phyloP scores from a whole-genome alignment of 768 basidiomycete species.

The Crassisporium funariophilum region DNA sequence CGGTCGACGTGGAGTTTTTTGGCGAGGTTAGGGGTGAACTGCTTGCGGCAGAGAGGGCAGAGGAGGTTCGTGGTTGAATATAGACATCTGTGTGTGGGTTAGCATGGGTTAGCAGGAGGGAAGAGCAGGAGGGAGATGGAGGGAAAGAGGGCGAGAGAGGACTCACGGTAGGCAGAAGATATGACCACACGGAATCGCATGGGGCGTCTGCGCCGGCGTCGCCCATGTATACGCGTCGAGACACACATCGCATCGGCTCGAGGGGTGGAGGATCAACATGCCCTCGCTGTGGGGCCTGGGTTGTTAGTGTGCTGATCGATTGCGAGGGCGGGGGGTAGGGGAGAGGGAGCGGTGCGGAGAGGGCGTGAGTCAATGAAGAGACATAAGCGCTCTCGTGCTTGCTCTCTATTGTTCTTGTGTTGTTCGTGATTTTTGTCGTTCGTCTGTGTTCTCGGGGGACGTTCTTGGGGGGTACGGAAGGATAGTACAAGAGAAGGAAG shows the following conservation, averaged over 20 bases:
- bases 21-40: conserved; percentile 55
- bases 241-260: conserved; percentile 78
- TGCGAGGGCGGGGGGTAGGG: too few relatives aligned
- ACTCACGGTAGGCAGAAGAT: conserved; percentile 72
- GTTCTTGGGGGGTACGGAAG: too few relatives aligned
- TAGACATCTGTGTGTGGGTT: conserved; percentile 49
- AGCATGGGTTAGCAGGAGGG: neutral
- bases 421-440: too few relatives aligned
- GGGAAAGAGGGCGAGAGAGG: neutral
- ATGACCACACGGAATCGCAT: conserved; percentile 78
- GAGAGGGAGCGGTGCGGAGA: too few relatives aligned
- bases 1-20: conserved; percentile 71
- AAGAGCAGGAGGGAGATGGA: too few relatives aligned
- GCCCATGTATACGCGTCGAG: conserved; percentile 63
- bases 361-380: too few relatives aligned
- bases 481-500: too few relatives aligned
- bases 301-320: too few relatives aligned
- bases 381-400: too few relatives aligned
- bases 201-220: conserved; percentile 52
- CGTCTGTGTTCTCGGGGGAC: too few relatives aligned
- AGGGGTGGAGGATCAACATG: conserved; percentile 66
- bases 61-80: conserved; percentile 47
- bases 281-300: too few relatives aligned
- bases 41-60: conserved; percentile 70
- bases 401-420: too few relatives aligned